phyloP scores from a whole-genome alignment of 1,284 basidiomycete species.

The Coniophora puteana region DNA sequence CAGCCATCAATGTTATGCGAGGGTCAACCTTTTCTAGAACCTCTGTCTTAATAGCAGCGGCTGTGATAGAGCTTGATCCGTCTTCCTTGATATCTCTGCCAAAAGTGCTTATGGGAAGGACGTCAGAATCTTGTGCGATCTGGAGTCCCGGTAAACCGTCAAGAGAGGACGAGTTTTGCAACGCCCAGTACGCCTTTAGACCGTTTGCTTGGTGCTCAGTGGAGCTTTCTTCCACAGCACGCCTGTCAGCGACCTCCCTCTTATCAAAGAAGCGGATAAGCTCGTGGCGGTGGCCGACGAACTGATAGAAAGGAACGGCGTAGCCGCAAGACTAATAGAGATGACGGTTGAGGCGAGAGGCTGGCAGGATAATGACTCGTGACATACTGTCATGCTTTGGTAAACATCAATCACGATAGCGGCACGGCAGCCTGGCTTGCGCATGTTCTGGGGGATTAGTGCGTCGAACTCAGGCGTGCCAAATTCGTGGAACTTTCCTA shows the following conservation, averaged over 20 bases:
- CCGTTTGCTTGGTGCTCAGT: slow-evolving; percentile 23
- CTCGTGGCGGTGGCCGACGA: slow-evolving; percentile 39
- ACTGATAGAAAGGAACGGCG: slow-evolving; percentile 47
- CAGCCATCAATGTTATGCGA: too few relatives aligned
- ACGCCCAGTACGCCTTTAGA: slow-evolving; percentile 42
- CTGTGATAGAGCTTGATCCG: too few relatives aligned
- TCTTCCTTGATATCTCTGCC: too few relatives aligned
- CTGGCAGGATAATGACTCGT: neutral
- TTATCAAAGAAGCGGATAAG: slow-evolving; percentile 29
- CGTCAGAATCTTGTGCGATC: slow-evolving; percentile 18
- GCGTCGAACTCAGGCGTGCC: slow-evolving; percentile 47
- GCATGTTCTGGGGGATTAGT: slow-evolving; percentile 37
- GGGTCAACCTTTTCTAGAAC: too few relatives aligned
- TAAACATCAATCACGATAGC: slow-evolving; percentile 49
- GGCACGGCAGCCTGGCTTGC: slow-evolving; percentile 49
- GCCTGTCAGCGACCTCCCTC: slow-evolving; percentile 27
- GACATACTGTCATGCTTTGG: slow-evolving; percentile 48
- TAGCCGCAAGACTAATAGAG: slow-evolving; percentile 48
- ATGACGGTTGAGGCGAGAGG: neutral
- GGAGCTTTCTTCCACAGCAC: slow-evolving; percentile 6
- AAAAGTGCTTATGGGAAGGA: slow-evolving; percentile 15
- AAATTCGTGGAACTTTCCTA: slow-evolving; percentile 48
- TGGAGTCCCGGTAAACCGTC: slow-evolving; percentile 45
- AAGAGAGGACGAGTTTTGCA: slow-evolving; percentile 40
- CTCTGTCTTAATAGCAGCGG: too few relatives aligned